Base-by-base conservation (phyloP, 495 filamentous ascomycete species). In the Penicillium samsonianum region DNA sequence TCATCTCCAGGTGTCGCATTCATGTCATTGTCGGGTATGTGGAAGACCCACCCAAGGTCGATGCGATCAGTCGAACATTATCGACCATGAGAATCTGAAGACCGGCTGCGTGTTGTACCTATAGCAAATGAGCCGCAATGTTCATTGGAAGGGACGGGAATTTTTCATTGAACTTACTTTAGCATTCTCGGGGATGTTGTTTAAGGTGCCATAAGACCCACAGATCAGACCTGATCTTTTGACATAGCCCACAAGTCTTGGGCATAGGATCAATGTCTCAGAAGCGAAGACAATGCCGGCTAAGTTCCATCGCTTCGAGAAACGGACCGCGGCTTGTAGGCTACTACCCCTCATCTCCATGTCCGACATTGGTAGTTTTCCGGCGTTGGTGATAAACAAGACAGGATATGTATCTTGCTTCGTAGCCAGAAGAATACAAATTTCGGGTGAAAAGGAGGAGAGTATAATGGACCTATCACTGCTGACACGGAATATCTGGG, bases 361-460 rank as follows among this genome's bases (percentile, higher is more conserved):
- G 16, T 62, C 61, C 22, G 52, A 49, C 38, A 66, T 62, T 20
- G 65, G 68, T 7, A 52, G 55, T 26, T 69, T 73, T 31, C 65
- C 68, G 11, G 75, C 65, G 52, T 78, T 67, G 22, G 53, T 72
- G 40, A 75, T 60, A 49, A 79, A 76, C n/a, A 79, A 56, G 23
- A 79, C 64, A 4, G 77, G 73, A 46, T 71, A 77, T 8, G 40
- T 59, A 11, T 61, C 46, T 58, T 80, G 74, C 56, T 80, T 80
- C 26, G 59, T 42, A 0, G 65, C 54, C 1, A 78, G 59, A 4
- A 77, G 60, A 16, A 79, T 75, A 57, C 75, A 78, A 19, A 79
- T 37, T 38, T 79, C 74, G 8, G 77, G 74, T 35, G 59, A 77
- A 54, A 79, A 79, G 1, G 76, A 73, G 2, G 73, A 73, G 12